A percentile compares a stretch with the other conserved stretches of the same genome.
Evolutionary conservation across 2,329 filamentous ascomycete genomes (phyloP).

Genomic region (Chaetomium globosum): DNA sequence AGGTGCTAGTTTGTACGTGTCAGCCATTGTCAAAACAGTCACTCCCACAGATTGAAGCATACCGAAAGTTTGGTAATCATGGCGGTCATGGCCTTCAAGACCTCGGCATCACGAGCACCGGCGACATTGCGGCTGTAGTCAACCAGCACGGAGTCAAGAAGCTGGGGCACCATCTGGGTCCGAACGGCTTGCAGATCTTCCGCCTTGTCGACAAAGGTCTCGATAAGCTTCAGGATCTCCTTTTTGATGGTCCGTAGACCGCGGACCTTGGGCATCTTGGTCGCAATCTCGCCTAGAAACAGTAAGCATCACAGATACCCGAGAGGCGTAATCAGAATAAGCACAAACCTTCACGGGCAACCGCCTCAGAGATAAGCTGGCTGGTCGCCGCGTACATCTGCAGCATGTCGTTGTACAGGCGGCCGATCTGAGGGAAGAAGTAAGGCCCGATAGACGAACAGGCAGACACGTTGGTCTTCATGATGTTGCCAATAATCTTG

Average conservation of each 20-base stretch:
- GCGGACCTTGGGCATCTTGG: conserved; percentile 95
- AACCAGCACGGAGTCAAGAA: conserved; percentile 88
- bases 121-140: conserved; percentile 98
- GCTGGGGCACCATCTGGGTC: conserved; percentile 89
- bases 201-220: conserved; percentile 96
- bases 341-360: conserved; percentile 73
- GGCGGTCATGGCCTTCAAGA: conserved; percentile 95
- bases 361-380: conserved; percentile 89
- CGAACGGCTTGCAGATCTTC: conserved; percentile 94
- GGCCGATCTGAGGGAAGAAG: conserved; percentile 96
- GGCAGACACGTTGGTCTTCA: conserved; percentile 99
- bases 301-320: conserved; percentile 29
- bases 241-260: conserved; percentile 98
- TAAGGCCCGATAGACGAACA: conserved; percentile 95
- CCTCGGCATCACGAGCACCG: conserved; percentile 92
- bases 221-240: conserved; percentile 96
- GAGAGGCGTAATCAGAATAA: background rate
- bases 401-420: conserved; percentile 97
- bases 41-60: conserved; percentile 50
- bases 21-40: background rate
- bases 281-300: conserved; percentile 76
- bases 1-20: conserved; percentile 60
- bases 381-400: conserved; percentile 99
- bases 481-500: conserved; percentile 98
- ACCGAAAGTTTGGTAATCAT: conserved; percentile 96